phyloP scores from a whole-genome alignment of 352 stramenopile genomes.

The Pseudoperonospora humuli region DNA sequence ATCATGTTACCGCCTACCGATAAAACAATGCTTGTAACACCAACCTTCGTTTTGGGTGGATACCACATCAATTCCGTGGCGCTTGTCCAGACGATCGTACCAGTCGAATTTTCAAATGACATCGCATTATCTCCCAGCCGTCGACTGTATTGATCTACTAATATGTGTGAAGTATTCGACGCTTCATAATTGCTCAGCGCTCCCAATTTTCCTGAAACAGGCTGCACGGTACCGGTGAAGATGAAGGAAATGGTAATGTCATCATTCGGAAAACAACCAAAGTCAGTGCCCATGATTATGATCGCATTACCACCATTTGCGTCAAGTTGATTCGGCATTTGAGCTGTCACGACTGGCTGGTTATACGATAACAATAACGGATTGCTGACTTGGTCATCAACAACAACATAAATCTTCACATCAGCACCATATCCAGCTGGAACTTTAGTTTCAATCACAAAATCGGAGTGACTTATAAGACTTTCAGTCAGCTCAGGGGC shows the following conservation, averaged over 20 bases:
- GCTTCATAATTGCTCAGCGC: neutral
- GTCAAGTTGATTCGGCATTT: constrained; percentile 61
- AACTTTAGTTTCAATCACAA: constrained; percentile 36
- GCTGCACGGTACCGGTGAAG: constrained; percentile 7
- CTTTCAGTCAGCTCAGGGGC: constrained; percentile 19
- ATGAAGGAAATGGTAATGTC: constrained; percentile 44
- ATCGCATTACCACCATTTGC: constrained; percentile 54
- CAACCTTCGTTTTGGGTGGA: constrained; percentile 49
- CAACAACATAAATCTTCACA: constrained; percentile 34
- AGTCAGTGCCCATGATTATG: constrained; percentile 54
- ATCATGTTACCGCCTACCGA: constrained; percentile 55
- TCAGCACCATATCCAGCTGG: constrained; percentile 41
- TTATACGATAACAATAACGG: constrained; percentile 48
- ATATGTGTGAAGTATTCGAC: neutral
- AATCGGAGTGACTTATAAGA: constrained; percentile 37
- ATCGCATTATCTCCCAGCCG: constrained; percentile 3
- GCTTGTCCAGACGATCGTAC: constrained; percentile 43
- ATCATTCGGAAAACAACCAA: constrained; percentile 56
- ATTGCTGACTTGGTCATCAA: constrained; percentile 47
- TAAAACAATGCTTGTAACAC: constrained; percentile 41
- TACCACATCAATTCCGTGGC: constrained; percentile 41
- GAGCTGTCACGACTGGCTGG: constrained; percentile 38
- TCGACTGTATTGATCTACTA: constrained; percentile 1
- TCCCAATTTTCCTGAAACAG: constrained; percentile 11
- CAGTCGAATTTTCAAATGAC: constrained; percentile 13